Percentiles rank a stretch among this genome's conserved stretches.
phyloP scores from a whole-genome alignment of 352 stramenopile species.

The Elongisporangium undulatum region DNA sequence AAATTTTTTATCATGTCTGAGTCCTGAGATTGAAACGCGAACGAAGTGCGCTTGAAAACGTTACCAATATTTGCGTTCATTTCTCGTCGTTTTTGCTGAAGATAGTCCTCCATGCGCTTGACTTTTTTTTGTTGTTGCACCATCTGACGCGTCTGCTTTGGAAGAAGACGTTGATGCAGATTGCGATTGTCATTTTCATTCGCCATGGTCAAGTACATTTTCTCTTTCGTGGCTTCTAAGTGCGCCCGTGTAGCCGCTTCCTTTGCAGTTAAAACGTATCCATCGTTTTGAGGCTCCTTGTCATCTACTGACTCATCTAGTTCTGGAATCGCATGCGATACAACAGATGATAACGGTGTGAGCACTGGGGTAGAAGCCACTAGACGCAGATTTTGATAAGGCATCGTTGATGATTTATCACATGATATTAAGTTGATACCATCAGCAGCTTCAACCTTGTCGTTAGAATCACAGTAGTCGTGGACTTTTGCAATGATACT shows the following conservation, averaged over 20 bases:
- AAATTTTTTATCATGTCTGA: not conserved
- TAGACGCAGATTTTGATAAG: not conserved
- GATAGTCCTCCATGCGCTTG: slow-evolving; percentile 61
- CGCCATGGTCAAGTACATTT: slow-evolving; percentile 42
- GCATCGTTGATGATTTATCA: not conserved
- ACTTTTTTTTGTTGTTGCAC: slow-evolving; percentile 40
- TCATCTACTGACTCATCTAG: not conserved
- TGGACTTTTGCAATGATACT: slow-evolving; percentile 50
- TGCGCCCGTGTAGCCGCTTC: slow-evolving; percentile 13
- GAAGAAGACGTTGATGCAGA: slow-evolving; percentile 13
- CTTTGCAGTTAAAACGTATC: not conserved
- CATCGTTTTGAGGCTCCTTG: not conserved
- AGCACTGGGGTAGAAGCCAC: not conserved
- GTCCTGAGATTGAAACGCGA: slow-evolving; percentile 25
- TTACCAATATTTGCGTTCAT: slow-evolving; percentile 64
- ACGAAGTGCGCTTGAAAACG: slow-evolving; percentile 64
- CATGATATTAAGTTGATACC: not conserved
- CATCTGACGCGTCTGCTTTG: slow-evolving; percentile 26
- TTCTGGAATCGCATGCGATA: not conserved
- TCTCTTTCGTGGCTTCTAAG: slow-evolving; percentile 36
- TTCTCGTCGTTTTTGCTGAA: slow-evolving; percentile 67
- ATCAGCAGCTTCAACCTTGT: not conserved
- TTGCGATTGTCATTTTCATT: slow-evolving; percentile 7
- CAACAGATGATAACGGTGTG: not conserved
- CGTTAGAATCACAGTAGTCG: slow-evolving; percentile 13